A percentile compares a stretch with the other conserved stretches of the same genome.
Conservation (phyloP, 495 filamentous ascomycete species). For the Jackrogersella minutella region DNA sequence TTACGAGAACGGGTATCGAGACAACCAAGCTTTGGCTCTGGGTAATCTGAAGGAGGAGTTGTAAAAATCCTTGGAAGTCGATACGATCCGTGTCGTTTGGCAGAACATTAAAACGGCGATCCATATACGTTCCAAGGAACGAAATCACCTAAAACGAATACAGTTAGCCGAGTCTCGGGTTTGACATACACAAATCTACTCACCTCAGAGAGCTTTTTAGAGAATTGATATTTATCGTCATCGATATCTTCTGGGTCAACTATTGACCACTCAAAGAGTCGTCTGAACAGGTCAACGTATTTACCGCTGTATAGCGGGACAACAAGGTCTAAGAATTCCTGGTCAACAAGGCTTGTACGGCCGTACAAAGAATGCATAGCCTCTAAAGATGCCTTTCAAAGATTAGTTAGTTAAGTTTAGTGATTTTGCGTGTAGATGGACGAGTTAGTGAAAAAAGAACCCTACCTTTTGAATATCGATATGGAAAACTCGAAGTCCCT, state of each 20-base stretch:
- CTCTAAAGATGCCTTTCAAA: constrained; percentile 76
- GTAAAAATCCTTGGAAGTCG: constrained; percentile 79
- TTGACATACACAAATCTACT: constrained; percentile 17
- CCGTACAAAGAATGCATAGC: constrained; percentile 82
- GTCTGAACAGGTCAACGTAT: constrained; percentile 73
- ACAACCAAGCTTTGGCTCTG: constrained; percentile 88
- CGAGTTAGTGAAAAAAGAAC: not conserved
- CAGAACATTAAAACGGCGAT: constrained; percentile 71
- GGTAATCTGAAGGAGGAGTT: constrained; percentile 78
- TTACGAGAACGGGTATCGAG: constrained; percentile 89
- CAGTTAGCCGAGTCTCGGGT: constrained; percentile 31
- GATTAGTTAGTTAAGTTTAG: constrained; percentile 38
- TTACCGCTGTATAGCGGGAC: constrained; percentile 77
- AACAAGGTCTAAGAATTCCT: constrained; percentile 81
- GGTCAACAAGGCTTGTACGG: constrained; percentile 73
- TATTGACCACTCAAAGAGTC: constrained; percentile 82
- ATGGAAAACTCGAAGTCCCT: constrained; percentile 74
- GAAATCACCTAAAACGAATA: constrained; percentile 71
- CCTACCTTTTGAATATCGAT: constrained; percentile 78
- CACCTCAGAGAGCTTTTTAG: constrained; percentile 94
- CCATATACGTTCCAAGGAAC: constrained; percentile 81
- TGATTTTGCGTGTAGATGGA: not conserved
- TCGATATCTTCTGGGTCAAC: constrained; percentile 82
- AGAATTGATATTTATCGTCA: constrained; percentile 88
- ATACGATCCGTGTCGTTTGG: constrained; percentile 59